Percentiles rank a stretch among this genome's conserved stretches.
phyloP scores from a whole-genome alignment of 352 stramenopile species.

The Phytopythium oedochilum region DNA sequence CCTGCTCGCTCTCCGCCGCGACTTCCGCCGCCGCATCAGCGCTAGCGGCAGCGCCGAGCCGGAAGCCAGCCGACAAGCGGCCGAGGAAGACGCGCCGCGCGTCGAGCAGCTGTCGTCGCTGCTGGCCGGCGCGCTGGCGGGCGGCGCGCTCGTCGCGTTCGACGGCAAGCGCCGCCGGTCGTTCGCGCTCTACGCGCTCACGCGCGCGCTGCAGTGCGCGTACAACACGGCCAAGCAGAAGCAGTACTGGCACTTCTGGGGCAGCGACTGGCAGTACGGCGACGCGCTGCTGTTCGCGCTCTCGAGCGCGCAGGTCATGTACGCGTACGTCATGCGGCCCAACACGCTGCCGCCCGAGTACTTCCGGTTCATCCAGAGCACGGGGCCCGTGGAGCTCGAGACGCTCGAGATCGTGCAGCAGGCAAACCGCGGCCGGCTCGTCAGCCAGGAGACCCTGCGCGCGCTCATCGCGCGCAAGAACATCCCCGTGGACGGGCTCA shows the following conservation, averaged over 20 bases:
- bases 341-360: conserved; percentile 67
- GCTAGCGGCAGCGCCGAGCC: neutral
- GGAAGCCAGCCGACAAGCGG: neutral
- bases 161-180: conserved; percentile 66
- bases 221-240: conserved; percentile 84
- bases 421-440: conserved; percentile 38
- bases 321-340: conserved; percentile 80
- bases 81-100: conserved; percentile 14
- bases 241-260: conserved; percentile 87
- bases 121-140: conserved; percentile 53
- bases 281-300: conserved; percentile 77
- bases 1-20: conserved; percentile 9
- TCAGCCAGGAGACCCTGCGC: conserved; percentile 35
- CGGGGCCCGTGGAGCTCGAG: conserved; percentile 56
- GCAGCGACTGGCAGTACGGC: conserved; percentile 76
- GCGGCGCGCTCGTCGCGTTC: conserved; percentile 57
- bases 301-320: conserved; percentile 82
- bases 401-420: conserved; percentile 64
- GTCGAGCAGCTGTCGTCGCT: conserved; percentile 48
- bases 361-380: conserved; percentile 79
- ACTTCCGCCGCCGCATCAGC: neutral
- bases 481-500: conserved; percentile 20
- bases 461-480: conserved; percentile 38
- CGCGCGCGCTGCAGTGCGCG: conserved; percentile 71
- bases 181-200: conserved; percentile 78